These are phyloP conservation scores for Pythium oligandrum DNA, from an alignment of 352 stramenopile genomes.

Conservation along the genomic window DNA sequence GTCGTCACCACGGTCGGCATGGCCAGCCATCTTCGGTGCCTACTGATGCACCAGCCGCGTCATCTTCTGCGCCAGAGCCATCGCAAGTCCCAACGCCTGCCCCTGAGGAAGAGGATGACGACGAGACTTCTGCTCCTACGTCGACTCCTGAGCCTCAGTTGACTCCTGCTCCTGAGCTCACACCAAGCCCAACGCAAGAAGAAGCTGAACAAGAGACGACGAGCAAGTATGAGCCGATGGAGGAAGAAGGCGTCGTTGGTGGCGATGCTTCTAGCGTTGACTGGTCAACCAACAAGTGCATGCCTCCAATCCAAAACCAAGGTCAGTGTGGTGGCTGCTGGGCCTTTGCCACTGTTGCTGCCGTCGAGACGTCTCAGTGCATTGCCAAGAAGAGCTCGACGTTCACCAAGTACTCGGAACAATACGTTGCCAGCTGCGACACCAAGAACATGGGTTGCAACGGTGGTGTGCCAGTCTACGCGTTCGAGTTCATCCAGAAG, in stretches of 20 bases:
- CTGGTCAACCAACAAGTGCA: conserved; percentile 14
- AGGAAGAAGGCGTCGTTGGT: background rate
- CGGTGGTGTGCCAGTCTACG: conserved; percentile 88
- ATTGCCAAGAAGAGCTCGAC: conserved; percentile 60
- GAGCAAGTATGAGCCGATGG: too few species aligned
- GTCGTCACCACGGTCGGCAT: too few species aligned
- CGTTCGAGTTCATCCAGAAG: conserved; percentile 87
- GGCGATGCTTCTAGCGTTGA: conserved; percentile 1
- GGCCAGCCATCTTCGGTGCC: too few species aligned
- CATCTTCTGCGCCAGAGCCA: background rate
- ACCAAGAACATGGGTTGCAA: conserved; percentile 86
- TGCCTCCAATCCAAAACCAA: conserved; percentile 68
- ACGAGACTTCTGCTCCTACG: background rate
- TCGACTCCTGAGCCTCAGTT: background rate
- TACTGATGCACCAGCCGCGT: too few species aligned
- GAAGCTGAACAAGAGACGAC: background rate
- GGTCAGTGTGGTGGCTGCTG: conserved; percentile 96
- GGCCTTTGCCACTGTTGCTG: conserved; percentile 92
- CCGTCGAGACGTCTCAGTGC: conserved; percentile 88
- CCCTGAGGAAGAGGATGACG: background rate
- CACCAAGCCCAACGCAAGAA: background rate
- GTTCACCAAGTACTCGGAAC: conserved; percentile 83
- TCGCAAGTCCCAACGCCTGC: background rate
- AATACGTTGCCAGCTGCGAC: conserved; percentile 92
- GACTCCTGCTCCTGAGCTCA: background rate